Evolutionary conservation across 2,329 filamentous ascomycete genomes (phyloP), one percentile per base, ranked within the genome.

Genomic region (Pseudocercospora fijiensis): DNA sequence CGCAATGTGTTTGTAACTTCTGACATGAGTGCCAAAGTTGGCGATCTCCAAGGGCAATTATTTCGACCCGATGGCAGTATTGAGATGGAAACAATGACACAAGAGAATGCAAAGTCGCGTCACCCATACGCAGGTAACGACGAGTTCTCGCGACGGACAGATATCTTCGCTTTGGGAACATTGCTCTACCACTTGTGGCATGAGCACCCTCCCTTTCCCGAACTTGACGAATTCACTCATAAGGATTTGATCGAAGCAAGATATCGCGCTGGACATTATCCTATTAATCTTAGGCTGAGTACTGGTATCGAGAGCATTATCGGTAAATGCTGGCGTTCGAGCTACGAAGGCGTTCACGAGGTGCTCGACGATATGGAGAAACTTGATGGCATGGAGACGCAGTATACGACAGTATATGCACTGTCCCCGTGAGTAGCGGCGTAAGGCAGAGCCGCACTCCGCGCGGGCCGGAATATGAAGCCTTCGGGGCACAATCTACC

Each of bases 51-150:
- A 45, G 62, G 62, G 5, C 58, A 64, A 41, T 20, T 64, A 20
- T 61, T 45, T 26, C 52, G 62, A 53, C 13, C 24, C 26, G 58
- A 64, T 49, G 45, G 62, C 13, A 58, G 20, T 16, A 58, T 64
- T 26, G 30, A 55, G 13, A 61, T 64, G 52, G 43, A 47, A 22
- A 61, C 62, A 4, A 64, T 64, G 53, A 61, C 58, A 1, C 30
- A 58, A 33, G 58, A 64, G 22, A 43, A 64, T 55, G 24, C 58
- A 24, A 64, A 64, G 58, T 64, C 62, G n/a, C 62, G 62, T 9
- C 53, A 64, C 22, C 62, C 62, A 20, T 24, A 55, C 28, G 58
- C 62, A 7, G 62, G 62, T 10, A 45, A 58, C 5, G 52, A 64
- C 58, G 55, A 61, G 45, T 51, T 51, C 45, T 51, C 45, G 18